phyloP scores from a whole-genome alignment of 2,329 filamentous ascomycete genomes.

The Ophiostoma himal-ulmi region DNA sequence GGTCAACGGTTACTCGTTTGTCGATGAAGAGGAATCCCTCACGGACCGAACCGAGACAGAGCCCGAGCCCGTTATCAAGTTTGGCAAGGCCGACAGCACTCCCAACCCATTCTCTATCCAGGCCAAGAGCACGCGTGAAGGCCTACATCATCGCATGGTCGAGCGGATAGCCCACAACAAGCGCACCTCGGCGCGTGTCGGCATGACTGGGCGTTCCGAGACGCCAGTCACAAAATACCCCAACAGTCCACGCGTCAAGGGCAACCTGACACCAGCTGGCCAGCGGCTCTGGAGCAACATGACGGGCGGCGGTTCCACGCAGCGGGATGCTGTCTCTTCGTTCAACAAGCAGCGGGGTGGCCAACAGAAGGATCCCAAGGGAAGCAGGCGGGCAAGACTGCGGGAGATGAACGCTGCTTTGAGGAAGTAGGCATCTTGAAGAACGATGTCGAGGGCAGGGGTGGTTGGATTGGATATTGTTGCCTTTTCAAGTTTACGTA shows the following conservation, averaged over 20 bases:
- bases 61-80: conserved; percentile 43
- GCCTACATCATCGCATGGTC: conserved; percentile 78
- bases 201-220: conserved; percentile 52
- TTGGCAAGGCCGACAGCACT: conserved; percentile 55
- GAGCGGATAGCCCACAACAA: conserved; percentile 72
- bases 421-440: not conserved
- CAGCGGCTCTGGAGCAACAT: conserved; percentile 62
- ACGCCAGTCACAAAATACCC: conserved; percentile 66
- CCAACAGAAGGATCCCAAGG: conserved; percentile 13
- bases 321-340: conserved; percentile 32
- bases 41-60: conserved; percentile 37
- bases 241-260: conserved; percentile 55
- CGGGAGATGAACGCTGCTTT: conserved; percentile 18
- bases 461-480: not conserved
- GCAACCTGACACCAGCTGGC: conserved; percentile 66
- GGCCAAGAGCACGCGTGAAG: conserved; percentile 69
- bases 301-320: conserved; percentile 8
- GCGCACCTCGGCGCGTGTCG: conserved; percentile 53
- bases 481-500: not conserved
- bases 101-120: conserved; percentile 76
- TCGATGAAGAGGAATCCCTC: conserved; percentile 64
- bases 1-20: conserved; percentile 90
- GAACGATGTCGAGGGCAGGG: not conserved
- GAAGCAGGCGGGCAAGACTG: conserved; percentile 24
- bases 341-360: conserved; percentile 19